These are phyloP conservation scores for Phialemonium atrogriseum DNA, from an alignment of 2,329 filamentous ascomycete genomes.

Conservation along the genomic window DNA sequence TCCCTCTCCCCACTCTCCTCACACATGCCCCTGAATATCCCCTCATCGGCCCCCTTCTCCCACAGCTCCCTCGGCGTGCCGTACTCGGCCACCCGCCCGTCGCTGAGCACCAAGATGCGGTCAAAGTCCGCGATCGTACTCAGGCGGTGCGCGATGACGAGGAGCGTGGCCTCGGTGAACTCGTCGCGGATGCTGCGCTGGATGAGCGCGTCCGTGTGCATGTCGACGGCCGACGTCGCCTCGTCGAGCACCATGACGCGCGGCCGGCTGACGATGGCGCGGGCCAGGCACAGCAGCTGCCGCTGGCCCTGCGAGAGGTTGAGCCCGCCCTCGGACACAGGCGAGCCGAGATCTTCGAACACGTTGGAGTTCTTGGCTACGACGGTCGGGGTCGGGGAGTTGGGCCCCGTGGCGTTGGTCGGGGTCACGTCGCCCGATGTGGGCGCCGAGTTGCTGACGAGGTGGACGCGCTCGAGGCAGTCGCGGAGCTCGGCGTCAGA, in stretches of 20 bases:
- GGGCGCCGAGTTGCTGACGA: conserved; percentile 32
- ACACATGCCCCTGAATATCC: conserved; percentile 56
- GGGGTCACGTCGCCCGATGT: conserved; percentile 31
- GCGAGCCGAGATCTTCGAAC: conserved; percentile 53
- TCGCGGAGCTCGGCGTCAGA: conserved; percentile 61
- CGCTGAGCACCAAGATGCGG: conserved; percentile 61
- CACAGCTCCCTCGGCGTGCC: conserved; percentile 57
- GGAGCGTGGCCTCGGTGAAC: conserved; percentile 58
- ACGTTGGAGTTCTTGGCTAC: conserved; percentile 51
- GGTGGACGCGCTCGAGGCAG: conserved; percentile 61
- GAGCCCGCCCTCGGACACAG: conserved; percentile 62
- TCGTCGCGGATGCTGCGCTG: conserved; percentile 66
- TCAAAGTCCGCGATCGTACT: conserved; percentile 74
- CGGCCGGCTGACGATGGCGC: conserved; percentile 62
- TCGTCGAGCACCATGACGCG: conserved; percentile 77
- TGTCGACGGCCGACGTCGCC: conserved; percentile 71
- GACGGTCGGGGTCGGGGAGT: conserved; percentile 20
- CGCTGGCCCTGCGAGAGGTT: conserved; percentile 72
- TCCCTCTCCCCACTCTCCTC: conserved; percentile 52
- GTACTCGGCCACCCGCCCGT: conserved; percentile 60
- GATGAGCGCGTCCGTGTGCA: conserved; percentile 66
- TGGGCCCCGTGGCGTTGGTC: conserved; percentile 27
- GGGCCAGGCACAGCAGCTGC: conserved; percentile 67
- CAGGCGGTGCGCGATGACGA: conserved; percentile 69
- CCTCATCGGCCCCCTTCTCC: conserved; percentile 33